phyloP scores from a whole-genome alignment of 2,329 filamentous ascomycete genomes.

The Plectosphaerella sp. region DNA sequence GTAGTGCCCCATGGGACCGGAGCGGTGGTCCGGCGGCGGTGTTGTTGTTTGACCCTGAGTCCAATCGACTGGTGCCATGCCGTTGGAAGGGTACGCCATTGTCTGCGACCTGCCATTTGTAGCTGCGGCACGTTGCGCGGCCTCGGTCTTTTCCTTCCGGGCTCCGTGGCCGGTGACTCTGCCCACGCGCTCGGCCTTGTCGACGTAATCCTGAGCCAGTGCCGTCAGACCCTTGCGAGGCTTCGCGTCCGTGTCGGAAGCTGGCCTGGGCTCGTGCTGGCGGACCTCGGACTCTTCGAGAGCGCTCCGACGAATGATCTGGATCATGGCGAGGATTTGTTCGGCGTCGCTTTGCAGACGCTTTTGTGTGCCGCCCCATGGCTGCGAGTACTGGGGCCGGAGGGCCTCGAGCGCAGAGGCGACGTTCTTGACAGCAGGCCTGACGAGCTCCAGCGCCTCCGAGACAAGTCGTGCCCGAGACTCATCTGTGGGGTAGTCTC shows the following conservation, averaged over 20 bases:
- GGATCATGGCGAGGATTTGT: not conserved
- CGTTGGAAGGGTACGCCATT: not conserved
- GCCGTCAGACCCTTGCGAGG: not conserved
- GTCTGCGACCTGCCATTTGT: not conserved
- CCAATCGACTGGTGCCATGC: not conserved
- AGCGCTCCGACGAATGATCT: not conserved
- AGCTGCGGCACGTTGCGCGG: too few species aligned
- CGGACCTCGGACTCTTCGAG: not conserved
- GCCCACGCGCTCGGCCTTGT: too few species aligned
- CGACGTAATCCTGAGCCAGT: not conserved
- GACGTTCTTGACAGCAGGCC: not conserved
- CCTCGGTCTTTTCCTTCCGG: too few species aligned
- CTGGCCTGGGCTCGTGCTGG: not conserved
- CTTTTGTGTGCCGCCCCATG: not conserved
- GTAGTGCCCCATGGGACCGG: not conserved
- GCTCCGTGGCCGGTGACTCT: too few species aligned
- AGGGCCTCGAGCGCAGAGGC: not conserved
- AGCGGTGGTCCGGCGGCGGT: not conserved
- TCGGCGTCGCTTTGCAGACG: not conserved
- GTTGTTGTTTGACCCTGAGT: not conserved
- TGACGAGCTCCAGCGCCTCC: not conserved
- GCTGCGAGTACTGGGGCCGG: not conserved
- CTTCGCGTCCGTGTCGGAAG: not conserved
- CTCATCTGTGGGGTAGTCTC: not conserved
- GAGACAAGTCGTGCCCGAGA: not conserved